These are phyloP conservation scores for Flammula alnicola DNA, from an alignment of 1,284 basidiomycete genomes.

Conservation along the genomic window DNA sequence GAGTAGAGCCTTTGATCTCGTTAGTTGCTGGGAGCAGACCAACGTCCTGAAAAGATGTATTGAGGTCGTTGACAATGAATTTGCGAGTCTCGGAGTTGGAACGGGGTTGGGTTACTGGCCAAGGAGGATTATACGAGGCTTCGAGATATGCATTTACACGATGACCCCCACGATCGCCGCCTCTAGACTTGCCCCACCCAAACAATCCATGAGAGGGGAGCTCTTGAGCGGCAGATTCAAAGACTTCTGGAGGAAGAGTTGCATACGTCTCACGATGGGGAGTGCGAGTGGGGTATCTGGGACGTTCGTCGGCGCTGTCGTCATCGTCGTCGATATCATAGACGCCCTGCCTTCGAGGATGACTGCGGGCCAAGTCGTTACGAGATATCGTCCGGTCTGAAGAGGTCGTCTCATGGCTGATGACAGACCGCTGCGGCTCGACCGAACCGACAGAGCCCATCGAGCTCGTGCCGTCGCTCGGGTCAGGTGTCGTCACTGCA, in stretches of 20 bases:
- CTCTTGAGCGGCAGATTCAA: conserved; percentile 51
- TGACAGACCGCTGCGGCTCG: conserved; percentile 19
- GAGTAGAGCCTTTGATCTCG: conserved; percentile 33
- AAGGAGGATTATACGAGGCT: conserved; percentile 62
- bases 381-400: conserved; percentile 28
- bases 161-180: conserved; percentile 24
- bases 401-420: conserved; percentile 22
- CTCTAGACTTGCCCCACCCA: conserved; percentile 27
- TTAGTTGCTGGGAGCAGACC: conserved; percentile 68
- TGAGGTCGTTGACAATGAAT: conserved; percentile 68
- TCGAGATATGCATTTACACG: conserved; percentile 34
- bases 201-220: conserved; percentile 27
- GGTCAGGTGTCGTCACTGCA: conserved; percentile 19
- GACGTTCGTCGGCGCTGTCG: conserved; percentile 40
- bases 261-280: conserved; percentile 77
- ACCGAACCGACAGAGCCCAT: conserved; percentile 17
- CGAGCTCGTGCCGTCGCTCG: conserved; percentile 10
- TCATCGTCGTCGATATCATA: conserved; percentile 36
- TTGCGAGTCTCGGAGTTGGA: conserved; percentile 68
- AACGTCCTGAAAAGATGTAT: conserved; percentile 77
- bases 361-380: conserved; percentile 11
- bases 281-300: conserved; percentile 51
- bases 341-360: conserved; percentile 29
- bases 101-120: conserved; percentile 67
- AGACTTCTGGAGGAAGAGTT: conserved; percentile 63